Evolutionary conservation across 2,329 filamentous ascomycete species (phyloP).

Genomic region (Aureobasidium sp.): DNA sequence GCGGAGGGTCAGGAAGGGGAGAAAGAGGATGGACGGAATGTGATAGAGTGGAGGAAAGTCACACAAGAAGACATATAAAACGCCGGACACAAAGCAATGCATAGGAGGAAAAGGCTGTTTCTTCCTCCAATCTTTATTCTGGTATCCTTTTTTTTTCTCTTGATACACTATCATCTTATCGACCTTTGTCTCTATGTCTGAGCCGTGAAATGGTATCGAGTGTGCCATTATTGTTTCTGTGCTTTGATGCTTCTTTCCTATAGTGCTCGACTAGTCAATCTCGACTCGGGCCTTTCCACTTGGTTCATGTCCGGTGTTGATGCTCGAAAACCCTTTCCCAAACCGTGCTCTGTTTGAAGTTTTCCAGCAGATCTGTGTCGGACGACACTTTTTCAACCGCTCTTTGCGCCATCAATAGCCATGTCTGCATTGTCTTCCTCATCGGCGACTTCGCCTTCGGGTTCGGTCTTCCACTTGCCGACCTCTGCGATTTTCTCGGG

Average conservation of each 20-base stretch:
- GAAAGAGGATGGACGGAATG: not conserved
- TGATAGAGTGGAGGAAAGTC: constrained; percentile 1
- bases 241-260: no score
- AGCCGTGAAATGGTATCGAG: not conserved
- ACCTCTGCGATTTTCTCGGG: not conserved
- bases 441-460: not conserved
- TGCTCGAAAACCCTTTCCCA: not conserved
- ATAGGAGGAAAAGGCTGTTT: not conserved
- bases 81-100: not conserved
- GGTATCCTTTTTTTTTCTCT: not conserved
- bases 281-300: no score
- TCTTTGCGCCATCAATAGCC: not conserved
- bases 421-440: not conserved
- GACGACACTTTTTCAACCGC: not conserved
- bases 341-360: not conserved
- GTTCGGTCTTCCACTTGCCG: not conserved
- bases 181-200: not conserved
- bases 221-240: not conserved
- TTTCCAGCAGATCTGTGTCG: not conserved
- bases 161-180: not conserved
- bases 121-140: not conserved
- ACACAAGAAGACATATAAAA: not conserved
- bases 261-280: no score
- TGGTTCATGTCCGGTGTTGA: no score
- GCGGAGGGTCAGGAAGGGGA: not conserved